Evolutionary conservation across 2,329 filamentous ascomycete genomes (phyloP), one percentile per base, ranked within the genome.

Genomic region (Beauveria caledonica): DNA sequence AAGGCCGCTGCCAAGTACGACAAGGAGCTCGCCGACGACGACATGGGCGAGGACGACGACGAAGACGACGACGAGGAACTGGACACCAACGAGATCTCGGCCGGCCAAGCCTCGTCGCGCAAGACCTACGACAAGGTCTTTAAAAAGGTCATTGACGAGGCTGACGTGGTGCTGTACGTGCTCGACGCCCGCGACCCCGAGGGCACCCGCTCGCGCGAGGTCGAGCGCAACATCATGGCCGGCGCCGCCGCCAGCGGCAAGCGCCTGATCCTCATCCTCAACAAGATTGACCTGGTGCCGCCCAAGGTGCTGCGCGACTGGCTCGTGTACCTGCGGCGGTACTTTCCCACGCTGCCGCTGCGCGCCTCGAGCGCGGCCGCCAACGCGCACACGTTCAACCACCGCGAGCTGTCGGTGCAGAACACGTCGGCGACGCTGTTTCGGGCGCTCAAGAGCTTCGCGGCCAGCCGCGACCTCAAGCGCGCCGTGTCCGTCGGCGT

Each of bases 41-140:
- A 80, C 33, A 83, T 82, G 64, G 81, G 83, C 63, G 77, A 78
- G 42, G 74, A 74, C 54, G 74, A 74, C 42, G 74, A 73, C 15
- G 75, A 75, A 36, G 74, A 73, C 11, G 78, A 80, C 53, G 82
- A 86, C 44, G 84, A 83, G 60, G 80, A 80, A 15, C 81, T 83
- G 36, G 79, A 73, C n/a, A 77, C 75, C 25, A 74, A 77, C 44
- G 77, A 80, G 48, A 74, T 84, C 42, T 77, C 76, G 21, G 76
- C 80, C 62, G 79, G 78, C 17, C 75, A 81, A 55, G 80, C 82
- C 7, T 81, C 83, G 3, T 96, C 92, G 57, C 85, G 92, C 69
- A 90, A 87, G 74, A 90, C 91, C 59, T 96, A 93, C 74, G 92
- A 96, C 81, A 96, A 96, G 79, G 86, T 95, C 67, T 97, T 96